Evolutionary conservation across 305 asterid species (phyloP).

Genomic region (Fraxinus greggii): DNA sequence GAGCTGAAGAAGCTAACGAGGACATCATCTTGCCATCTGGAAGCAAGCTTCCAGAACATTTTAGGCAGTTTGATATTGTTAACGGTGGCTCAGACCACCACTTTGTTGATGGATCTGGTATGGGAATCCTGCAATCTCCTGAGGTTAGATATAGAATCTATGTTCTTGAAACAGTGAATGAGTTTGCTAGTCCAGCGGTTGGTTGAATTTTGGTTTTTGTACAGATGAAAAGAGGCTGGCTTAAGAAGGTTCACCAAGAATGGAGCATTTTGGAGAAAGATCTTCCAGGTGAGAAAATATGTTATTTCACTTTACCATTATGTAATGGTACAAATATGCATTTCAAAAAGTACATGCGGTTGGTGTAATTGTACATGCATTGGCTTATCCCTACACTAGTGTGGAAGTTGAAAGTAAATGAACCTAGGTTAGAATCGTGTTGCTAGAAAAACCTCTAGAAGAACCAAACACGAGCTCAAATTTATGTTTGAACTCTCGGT

Average conservation of each 20-base stretch:
- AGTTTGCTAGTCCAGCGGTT: not conserved
- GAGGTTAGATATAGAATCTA: slow-evolving; percentile 46
- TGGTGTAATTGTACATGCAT: not conserved
- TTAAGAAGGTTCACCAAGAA: slow-evolving; percentile 81
- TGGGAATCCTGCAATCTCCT: slow-evolving; percentile 36
- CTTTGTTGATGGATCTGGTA: slow-evolving; percentile 54
- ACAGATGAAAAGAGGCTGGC: slow-evolving; percentile 71
- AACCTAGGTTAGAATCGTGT: not conserved
- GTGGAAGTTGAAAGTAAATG: not conserved
- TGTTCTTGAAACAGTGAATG: not conserved
- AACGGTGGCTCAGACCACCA: slow-evolving; percentile 79
- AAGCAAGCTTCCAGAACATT: slow-evolving; percentile 40
- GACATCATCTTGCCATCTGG: slow-evolving; percentile 31
- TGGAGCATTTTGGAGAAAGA: slow-evolving; percentile 80
- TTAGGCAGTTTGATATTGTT: slow-evolving; percentile 76
- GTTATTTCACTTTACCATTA: slow-evolving; percentile 7
- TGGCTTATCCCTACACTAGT: not conserved
- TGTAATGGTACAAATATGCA: not conserved
- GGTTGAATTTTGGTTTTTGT: slow-evolving; percentile 16
- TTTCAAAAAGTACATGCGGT: not conserved
- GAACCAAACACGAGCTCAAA: not conserved
- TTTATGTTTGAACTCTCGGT: not conserved
- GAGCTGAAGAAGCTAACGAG: slow-evolving; percentile 30
- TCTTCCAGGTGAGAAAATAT: slow-evolving; percentile 72
- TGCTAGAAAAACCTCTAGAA: not conserved